Percentiles rank a stretch among this genome's conserved stretches.
Evolutionary conservation across 495 filamentous ascomycete genomes (phyloP).

Genomic region (Xylaria intraflava): DNA sequence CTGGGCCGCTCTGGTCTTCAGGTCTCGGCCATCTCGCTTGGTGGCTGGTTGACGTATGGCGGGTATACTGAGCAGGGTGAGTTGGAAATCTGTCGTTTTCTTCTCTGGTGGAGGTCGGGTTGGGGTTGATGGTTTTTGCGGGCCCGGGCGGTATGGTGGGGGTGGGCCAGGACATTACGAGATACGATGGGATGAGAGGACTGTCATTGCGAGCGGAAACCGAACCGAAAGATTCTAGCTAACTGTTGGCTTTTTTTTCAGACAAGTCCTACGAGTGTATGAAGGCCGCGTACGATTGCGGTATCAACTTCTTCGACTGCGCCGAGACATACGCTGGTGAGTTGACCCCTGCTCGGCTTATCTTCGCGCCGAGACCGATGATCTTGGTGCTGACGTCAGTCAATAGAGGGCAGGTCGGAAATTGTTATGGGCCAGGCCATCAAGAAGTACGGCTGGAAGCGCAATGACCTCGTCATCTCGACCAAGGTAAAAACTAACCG

Average conservation of each 20-base stretch:
- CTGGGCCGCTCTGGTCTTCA: slow-evolving; percentile 69
- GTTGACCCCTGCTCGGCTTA: neutral
- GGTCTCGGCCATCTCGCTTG: slow-evolving; percentile 67
- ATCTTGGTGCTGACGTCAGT: neutral
- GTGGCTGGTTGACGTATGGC: slow-evolving; percentile 73
- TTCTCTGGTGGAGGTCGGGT: neutral
- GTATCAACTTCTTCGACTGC: slow-evolving; percentile 71
- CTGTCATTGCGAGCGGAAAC: too few relatives aligned
- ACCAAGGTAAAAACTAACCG: slow-evolving; percentile 65
- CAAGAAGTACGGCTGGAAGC: slow-evolving; percentile 62
- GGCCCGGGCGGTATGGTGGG: too few relatives aligned
- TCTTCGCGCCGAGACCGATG: neutral
- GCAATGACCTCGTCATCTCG: slow-evolving; percentile 75
- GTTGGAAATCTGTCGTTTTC: neutral
- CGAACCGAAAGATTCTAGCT: neutral
- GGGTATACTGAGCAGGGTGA: slow-evolving; percentile 65
- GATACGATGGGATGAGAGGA: too few relatives aligned
- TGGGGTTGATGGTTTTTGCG: too few relatives aligned
- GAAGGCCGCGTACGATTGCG: slow-evolving; percentile 68
- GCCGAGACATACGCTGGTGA: slow-evolving; percentile 53
- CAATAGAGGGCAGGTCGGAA: slow-evolving; percentile 55
- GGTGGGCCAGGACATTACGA: too few relatives aligned
- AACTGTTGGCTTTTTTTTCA: slow-evolving; percentile 17
- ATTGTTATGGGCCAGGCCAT: slow-evolving; percentile 67
- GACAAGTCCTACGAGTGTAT: slow-evolving; percentile 61